Percentiles rank a stretch among this genome's conserved stretches.
These are phyloP conservation scores for Syzygium grande DNA, from an alignment of 345 rosid genomes.

Conservation along the genomic window DNA sequence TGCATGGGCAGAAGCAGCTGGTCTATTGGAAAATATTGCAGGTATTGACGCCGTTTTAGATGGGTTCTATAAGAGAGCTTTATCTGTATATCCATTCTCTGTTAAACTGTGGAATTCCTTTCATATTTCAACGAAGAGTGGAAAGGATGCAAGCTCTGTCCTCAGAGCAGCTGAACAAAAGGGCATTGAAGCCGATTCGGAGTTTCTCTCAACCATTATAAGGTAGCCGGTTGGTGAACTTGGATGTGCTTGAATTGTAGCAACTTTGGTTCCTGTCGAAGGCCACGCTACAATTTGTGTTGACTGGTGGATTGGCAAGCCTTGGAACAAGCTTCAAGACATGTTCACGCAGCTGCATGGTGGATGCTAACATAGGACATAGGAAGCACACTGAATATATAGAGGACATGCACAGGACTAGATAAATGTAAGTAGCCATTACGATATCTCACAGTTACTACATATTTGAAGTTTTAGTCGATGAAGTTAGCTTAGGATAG, in stretches of 20 bases:
- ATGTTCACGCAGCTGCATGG: background rate
- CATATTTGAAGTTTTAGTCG: background rate
- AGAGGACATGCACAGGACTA: background rate
- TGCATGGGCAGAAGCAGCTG: slow-evolving; percentile 72
- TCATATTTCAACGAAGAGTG: slow-evolving; percentile 1
- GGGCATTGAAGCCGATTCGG: slow-evolving; percentile 36
- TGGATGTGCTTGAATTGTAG: background rate
- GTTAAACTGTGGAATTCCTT: slow-evolving; percentile 41
- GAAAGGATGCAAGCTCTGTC: slow-evolving; percentile 21
- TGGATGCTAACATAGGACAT: background rate
- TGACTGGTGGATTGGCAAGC: background rate
- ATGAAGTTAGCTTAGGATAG: background rate
- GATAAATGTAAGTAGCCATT: background rate
- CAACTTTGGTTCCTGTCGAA: background rate
- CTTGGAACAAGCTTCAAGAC: background rate
- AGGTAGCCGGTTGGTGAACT: background rate
- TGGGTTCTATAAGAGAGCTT: slow-evolving; percentile 56
- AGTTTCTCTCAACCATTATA: background rate
- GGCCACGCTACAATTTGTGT: background rate
- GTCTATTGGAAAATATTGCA: slow-evolving; percentile 23
- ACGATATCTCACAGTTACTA: background rate
- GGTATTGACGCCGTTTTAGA: slow-evolving; percentile 29
- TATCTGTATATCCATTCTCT: slow-evolving; percentile 66
- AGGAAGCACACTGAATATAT: background rate
- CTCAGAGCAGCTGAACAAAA: slow-evolving; percentile 48